phyloP scores from a whole-genome alignment of 2,329 filamentous ascomycete species.

The Fusarium aywerte region DNA sequence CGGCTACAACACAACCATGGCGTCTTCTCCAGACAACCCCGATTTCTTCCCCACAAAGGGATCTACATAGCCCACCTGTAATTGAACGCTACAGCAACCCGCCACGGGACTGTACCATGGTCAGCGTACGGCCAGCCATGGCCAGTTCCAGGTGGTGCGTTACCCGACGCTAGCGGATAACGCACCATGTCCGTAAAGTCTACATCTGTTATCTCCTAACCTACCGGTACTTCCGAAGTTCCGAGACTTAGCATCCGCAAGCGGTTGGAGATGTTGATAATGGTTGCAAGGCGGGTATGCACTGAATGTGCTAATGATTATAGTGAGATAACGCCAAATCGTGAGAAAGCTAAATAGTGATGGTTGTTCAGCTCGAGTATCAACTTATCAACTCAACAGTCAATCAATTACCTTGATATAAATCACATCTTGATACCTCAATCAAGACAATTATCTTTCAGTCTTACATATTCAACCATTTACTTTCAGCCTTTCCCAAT shows the following conservation, averaged over 20 bases:
- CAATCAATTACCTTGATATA: neutral
- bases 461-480: neutral
- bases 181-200: neutral
- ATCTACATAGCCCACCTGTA: neutral
- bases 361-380: conserved; percentile 8
- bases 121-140: no score
- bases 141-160: conserved; percentile 4
- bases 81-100: neutral
- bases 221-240: conserved; percentile 17
- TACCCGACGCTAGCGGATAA: conserved; percentile 40
- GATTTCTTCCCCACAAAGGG: neutral
- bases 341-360: conserved; percentile 37
- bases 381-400: neutral
- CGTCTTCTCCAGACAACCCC: neutral
- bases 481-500: no score
- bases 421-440: neutral
- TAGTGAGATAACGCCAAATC: neutral
- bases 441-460: neutral
- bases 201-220: conserved; percentile 20
- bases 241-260: conserved; percentile 18
- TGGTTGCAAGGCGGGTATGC: conserved; percentile 17
- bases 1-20: no score
- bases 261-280: conserved; percentile 8
- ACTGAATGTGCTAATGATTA: neutral
- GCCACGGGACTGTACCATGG: neutral